Base-by-base conservation (phyloP, 2,329 filamentous ascomycete genomes). In the Colletotrichum noveboracense region DNA sequence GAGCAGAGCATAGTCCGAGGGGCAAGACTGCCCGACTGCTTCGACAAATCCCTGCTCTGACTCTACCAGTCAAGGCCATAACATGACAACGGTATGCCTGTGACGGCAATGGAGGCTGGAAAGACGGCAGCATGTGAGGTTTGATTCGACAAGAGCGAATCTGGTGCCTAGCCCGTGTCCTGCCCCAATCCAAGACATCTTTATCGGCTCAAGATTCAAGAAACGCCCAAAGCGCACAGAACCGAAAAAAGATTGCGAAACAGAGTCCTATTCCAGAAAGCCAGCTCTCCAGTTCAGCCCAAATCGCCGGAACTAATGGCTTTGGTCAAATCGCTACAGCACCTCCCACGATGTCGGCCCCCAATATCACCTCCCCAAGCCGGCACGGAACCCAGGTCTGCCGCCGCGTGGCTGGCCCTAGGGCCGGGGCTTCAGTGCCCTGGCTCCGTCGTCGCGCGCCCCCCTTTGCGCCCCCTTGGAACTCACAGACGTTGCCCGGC, bases 361-460 rank as follows among this genome's bases (percentile, higher is more conserved):
- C 67, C 67, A 70, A 70, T 52, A 62, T 70, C 67, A 70, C 36
- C 28, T 36, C n/a, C 32, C 32, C 43, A 60, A 62, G 32, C 56
- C 36, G 56, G 36, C 36, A 55, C 55, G 67, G 56, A 62, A 62
- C 34, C 67, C 26, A 58, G 30, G n/a, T 61, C 56, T 70, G 36
- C 67, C 56, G 67, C 67, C 67, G 56, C 58, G 26, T 70, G 56
- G 67, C 67, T 70, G 48, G 26, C 67, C 67, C 58, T 62, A 69
- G 66, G 67, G 67, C 26, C 67, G 38, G 62, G 62, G 38, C 62
- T 52, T 66, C 26, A 7, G 16, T 66, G 36, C 62, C 62, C 62
- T 52, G 28, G 62, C 36, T 66, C 38, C 36, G 38, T 52, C 14
- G 38, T 52, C 21, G 26, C 56, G 16, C 56, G 26, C 16, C 56